A percentile compares a stretch with the other conserved stretches of the same genome.
These are phyloP conservation scores for Austropuccinia psidii DNA, from an alignment of 1,284 basidiomycete species.

Conservation along the genomic window DNA sequence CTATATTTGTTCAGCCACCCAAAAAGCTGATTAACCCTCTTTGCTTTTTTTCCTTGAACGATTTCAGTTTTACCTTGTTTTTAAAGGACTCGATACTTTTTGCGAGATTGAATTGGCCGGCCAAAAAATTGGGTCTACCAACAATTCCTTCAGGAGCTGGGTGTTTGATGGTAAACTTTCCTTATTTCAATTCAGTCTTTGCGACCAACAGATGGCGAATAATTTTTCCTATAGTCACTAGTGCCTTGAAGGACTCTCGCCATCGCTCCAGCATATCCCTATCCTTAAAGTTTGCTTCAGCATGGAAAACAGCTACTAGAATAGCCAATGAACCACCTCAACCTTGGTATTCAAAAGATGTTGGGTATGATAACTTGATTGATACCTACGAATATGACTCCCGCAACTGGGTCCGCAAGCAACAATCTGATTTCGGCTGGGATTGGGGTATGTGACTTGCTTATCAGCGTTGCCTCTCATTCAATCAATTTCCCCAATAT, in stretches of 20 bases:
- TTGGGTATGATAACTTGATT: slow-evolving; percentile 15
- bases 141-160: slow-evolving; percentile 35
- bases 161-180: slow-evolving; percentile 24
- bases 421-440: slow-evolving; percentile 44
- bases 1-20: no score
- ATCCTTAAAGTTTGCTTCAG: slow-evolving; percentile 16
- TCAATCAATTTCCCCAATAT: no score
- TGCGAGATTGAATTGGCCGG: slow-evolving; percentile 22
- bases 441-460: slow-evolving; percentile 41
- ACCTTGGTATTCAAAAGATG: no score
- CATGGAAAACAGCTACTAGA: slow-evolving; percentile 9
- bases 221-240: slow-evolving; percentile 17
- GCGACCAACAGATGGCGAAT: background rate
- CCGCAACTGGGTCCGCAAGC: slow-evolving; percentile 43
- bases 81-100: slow-evolving; percentile 36
- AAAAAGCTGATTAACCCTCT: background rate
- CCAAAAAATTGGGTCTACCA: slow-evolving; percentile 7
- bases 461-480: no score
- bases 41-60: background rate
- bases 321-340: slow-evolving; percentile 19
- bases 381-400: slow-evolving; percentile 40
- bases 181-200: background rate
- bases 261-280: background rate
- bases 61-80: slow-evolving; percentile 27
- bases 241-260: background rate